Conservation (phyloP, 257 asterid genomes). For the Ophiorrhiza pumila region DNA sequence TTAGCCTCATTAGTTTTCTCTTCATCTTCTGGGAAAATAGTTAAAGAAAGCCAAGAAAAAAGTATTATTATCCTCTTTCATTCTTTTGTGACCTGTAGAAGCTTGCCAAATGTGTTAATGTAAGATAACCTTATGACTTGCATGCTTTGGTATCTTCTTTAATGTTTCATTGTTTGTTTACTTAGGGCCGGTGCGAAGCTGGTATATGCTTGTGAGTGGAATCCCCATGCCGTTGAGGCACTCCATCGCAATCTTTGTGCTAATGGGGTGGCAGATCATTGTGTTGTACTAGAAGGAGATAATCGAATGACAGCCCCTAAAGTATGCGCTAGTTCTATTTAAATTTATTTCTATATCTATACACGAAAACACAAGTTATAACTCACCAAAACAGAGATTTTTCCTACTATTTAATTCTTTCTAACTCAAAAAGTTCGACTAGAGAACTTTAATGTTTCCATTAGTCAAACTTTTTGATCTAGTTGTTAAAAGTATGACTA, state of each 20-base stretch:
- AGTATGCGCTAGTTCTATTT: conserved; percentile 55
- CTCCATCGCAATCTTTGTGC: conserved; percentile 64
- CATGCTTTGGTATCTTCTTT: not conserved
- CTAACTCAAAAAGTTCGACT: no score
- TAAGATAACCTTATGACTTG: not conserved
- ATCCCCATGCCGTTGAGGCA: conserved; percentile 85
- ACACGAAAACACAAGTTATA: no score
- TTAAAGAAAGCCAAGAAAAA: not conserved
- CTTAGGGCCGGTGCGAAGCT: conserved; percentile 74
- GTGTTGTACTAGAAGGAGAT: conserved; percentile 88
- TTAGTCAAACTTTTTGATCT: not conserved
- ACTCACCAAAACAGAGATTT: no score
- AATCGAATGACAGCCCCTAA: conserved; percentile 76
- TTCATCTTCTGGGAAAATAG: not conserved
- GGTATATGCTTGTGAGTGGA: conserved; percentile 98
- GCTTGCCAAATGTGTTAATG: not conserved
- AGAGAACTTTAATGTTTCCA: no score
- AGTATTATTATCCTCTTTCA: not conserved
- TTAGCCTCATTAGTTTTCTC: not conserved
- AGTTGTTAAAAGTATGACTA: not conserved
- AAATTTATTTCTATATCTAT: no score
- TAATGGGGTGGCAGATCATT: conserved; percentile 78
- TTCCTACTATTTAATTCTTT: no score
- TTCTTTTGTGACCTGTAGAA: not conserved
- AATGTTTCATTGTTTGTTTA: conserved; percentile 14